phyloP scores from a whole-genome alignment of 768 basidiomycete genomes.

The Hysterangium stoloniferum region DNA sequence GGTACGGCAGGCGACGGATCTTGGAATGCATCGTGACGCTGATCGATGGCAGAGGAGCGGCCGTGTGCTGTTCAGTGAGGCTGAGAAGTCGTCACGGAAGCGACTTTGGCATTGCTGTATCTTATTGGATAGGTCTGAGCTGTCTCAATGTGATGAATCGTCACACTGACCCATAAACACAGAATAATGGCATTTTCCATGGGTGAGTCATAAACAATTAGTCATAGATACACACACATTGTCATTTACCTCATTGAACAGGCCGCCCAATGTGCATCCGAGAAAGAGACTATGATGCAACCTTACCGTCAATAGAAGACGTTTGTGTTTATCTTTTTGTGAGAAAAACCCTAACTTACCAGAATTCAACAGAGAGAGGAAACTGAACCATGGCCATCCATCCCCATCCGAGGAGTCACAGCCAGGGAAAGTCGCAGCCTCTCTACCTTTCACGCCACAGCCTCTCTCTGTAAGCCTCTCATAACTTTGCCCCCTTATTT shows the following conservation, averaged over 20 bases:
- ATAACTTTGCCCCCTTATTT: neutral
- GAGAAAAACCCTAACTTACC: constrained; percentile 4
- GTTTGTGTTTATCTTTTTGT: constrained; percentile 26
- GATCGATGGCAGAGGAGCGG: constrained; percentile 70
- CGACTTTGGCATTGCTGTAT: constrained; percentile 76
- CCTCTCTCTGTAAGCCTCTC: constrained; percentile 46
- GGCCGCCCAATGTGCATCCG: constrained; percentile 68
- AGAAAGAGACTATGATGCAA: constrained; percentile 71
- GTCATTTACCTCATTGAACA: constrained; percentile 17
- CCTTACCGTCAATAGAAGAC: constrained; percentile 53
- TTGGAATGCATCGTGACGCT: constrained; percentile 75
- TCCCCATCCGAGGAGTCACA: constrained; percentile 11
- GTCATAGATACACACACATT: neutral
- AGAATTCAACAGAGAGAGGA: constrained; percentile 56
- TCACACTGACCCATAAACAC: neutral
- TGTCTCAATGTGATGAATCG: constrained; percentile 25
- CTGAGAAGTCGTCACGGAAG: constrained; percentile 62
- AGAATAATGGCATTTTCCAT: constrained; percentile 24
- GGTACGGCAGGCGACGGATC: constrained; percentile 53
- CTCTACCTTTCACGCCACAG: constrained; percentile 75
- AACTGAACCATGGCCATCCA: constrained; percentile 38
- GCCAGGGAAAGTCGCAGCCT: constrained; percentile 43
- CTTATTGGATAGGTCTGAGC: constrained; percentile 69
- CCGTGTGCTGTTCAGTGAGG: constrained; percentile 44
- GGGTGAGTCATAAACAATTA: constrained; percentile 22